These are phyloP conservation scores for Leccinum subtestaceum DNA, from an alignment of 768 basidiomycete genomes.

Conservation along the genomic window DNA sequence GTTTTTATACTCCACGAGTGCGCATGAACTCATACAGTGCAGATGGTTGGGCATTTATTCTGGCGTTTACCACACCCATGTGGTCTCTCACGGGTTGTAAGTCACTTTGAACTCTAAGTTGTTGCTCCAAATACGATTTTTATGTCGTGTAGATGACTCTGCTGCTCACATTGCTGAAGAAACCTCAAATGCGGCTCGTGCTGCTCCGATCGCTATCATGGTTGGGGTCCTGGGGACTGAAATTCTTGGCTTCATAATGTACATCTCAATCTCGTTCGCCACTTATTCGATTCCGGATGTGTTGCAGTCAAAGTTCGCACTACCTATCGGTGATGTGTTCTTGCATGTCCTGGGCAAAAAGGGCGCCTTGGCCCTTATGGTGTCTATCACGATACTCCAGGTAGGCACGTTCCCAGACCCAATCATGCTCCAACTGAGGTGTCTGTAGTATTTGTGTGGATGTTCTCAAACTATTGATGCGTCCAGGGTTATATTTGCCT, in stretches of 20 bases:
- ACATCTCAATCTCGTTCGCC: slow-evolving; percentile 44
- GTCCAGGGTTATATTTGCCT: slow-evolving; percentile 46
- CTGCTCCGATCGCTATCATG: slow-evolving; percentile 45
- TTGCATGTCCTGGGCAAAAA: slow-evolving; percentile 37
- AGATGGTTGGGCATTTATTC: slow-evolving; percentile 27
- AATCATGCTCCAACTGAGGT: background rate
- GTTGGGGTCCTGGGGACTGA: slow-evolving; percentile 40
- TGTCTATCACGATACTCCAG: slow-evolving; percentile 43
- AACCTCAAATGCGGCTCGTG: slow-evolving; percentile 40
- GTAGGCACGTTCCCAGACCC: slow-evolving; percentile 20
- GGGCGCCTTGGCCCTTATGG: slow-evolving; percentile 45
- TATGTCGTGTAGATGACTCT: slow-evolving; percentile 38
- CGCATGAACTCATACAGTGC: background rate
- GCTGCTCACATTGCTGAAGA: slow-evolving; percentile 48
- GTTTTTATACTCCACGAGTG: background rate
- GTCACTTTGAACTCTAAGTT: background rate
- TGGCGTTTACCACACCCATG: slow-evolving; percentile 28
- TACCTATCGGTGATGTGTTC: slow-evolving; percentile 44
- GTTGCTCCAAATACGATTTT: background rate
- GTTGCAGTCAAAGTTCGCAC: slow-evolving; percentile 31
- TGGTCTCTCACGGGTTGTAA: slow-evolving; percentile 25
- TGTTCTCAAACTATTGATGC: slow-evolving; percentile 48
- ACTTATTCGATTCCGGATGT: slow-evolving; percentile 37
- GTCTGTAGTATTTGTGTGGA: slow-evolving; percentile 38
- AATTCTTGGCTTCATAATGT: slow-evolving; percentile 41